A percentile compares a stretch with the other conserved stretches of the same genome.
Evolutionary conservation across 306 rosid genomes (phyloP).

Genomic region (Hylodesmum podocarpum): DNA sequence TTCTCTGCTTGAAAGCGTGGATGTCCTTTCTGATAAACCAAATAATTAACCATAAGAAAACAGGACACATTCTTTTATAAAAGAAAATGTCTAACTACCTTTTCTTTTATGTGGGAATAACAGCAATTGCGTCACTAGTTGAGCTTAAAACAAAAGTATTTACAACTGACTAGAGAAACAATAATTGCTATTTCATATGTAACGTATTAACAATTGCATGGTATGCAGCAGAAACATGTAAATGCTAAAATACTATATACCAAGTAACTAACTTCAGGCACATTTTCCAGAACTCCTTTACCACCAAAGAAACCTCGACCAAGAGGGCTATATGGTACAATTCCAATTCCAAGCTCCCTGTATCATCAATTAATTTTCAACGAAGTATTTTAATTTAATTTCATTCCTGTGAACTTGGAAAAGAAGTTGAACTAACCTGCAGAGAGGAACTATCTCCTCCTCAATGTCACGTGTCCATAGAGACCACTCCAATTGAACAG

Average conservation of each 20-base stretch:
- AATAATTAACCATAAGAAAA: background rate
- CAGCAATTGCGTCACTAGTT: background rate
- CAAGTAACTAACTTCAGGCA: constrained; percentile 46
- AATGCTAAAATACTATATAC: constrained; percentile 31
- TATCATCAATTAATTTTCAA: too few relatives aligned
- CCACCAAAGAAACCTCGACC: constrained; percentile 86
- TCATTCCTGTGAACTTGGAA: background rate
- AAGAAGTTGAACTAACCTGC: constrained; percentile 32
- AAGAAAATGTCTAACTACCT: background rate
- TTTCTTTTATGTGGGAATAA: background rate
- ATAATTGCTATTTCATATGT: background rate
- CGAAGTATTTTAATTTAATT: too few relatives aligned
- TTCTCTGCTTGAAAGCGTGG: constrained; percentile 56
- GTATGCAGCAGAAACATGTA: background rate
- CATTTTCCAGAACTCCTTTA: constrained; percentile 53
- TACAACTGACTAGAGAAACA: background rate
- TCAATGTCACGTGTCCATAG: background rate
- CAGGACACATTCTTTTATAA: background rate
- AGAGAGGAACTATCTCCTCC: background rate
- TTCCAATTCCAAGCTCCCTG: constrained; percentile 70
- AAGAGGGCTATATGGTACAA: constrained; percentile 80
- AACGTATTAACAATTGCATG: background rate
- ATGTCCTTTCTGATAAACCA: constrained; percentile 25
- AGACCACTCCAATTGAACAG: constrained; percentile 13
- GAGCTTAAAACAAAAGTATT: background rate